Base-by-base conservation (phyloP, 805 yeast species). In the Metschnikowia reukaufii region DNA sequence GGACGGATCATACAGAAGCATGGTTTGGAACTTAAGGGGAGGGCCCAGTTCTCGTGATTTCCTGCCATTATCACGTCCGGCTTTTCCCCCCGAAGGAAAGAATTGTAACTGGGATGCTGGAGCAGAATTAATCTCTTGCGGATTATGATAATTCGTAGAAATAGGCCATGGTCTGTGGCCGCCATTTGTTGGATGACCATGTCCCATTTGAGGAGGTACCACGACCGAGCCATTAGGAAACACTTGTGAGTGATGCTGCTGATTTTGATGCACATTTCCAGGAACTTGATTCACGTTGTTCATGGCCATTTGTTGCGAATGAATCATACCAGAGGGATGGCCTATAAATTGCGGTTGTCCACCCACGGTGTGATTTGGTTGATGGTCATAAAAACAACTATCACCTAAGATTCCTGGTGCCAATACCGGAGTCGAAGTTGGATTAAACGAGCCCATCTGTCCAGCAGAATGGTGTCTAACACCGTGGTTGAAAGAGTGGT, bases 1-100 rank as follows among this genome's bases (percentile, higher is more conserved):
- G 13, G 73, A 66, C 10, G 76, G 75, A 48, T 70, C 73, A 44
- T 70, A 70, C 45, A 59, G 74, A 35, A 70, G 48, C 49, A 70
- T 70, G 6, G 76, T 73, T 27, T 73, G 71, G 51, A 68, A 69
- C 44, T 62, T 67, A 40, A 70, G 67, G 33, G 58, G 64, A 41
- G 57, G 53, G n/a, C 49, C 40, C 25, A 3, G 20, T 8, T 23
- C 33, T 35, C 21, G 39, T 17, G 32, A 33, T 23, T 46, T 51
- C 40, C 42, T 46, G 15, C 45, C 43, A 9, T 32, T 29, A 6
- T 27, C 45, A 12, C 45, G 39, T 7, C n/a, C 31, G 4, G 13
- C n/a, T 20, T 29, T 16, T 7, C 20, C 33, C 4, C 29, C 21
- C 18, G 23, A 23, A 6, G 45, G 38, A 31, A 44, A 45, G 30